Evolutionary conservation across 2,329 filamentous ascomycete species (phyloP).

Genomic region (Tolypocladium paradoxum): DNA sequence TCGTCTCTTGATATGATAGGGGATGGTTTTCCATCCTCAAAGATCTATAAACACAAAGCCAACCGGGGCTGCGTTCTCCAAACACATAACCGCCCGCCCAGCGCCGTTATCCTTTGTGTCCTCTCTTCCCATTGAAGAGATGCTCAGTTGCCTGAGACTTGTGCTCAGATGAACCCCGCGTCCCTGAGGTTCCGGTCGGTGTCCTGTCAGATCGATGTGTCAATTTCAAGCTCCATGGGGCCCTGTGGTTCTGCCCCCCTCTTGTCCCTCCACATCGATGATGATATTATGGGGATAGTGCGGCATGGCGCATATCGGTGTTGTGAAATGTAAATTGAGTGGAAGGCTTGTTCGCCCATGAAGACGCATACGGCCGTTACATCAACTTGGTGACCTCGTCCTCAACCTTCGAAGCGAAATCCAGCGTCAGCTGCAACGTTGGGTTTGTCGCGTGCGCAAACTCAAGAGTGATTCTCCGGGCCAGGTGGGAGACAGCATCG

Average conservation of each 20-base stretch:
- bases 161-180: slow-evolving; percentile 16
- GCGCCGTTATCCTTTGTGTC: slow-evolving; percentile 11
- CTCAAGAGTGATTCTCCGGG: slow-evolving; percentile 4
- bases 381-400: slow-evolving; percentile 87
- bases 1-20: slow-evolving; percentile 30
- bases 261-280: neutral
- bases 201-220: slow-evolving; percentile 17
- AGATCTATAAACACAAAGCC: slow-evolving; percentile 31
- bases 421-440: slow-evolving; percentile 19
- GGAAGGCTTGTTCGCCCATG: neutral
- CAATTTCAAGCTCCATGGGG: slow-evolving; percentile 11
- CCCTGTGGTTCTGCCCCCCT: neutral
- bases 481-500: neutral
- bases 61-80: slow-evolving; percentile 13
- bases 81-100: slow-evolving; percentile 9
- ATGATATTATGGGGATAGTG: neutral
- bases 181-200: slow-evolving; percentile 16
- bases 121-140: slow-evolving; percentile 24
- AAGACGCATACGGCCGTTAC: slow-evolving; percentile 33
- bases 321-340: neutral
- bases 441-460: slow-evolving; percentile 8
- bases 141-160: slow-evolving; percentile 13
- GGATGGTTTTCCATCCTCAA: slow-evolving; percentile 33
- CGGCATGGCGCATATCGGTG: neutral
- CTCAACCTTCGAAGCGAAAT: slow-evolving; percentile 53